A percentile compares a stretch with the other conserved stretches of the same genome.
These are phyloP conservation scores for Colletotrichum liaoningense DNA, from an alignment of 2,329 filamentous ascomycete species.

Conservation along the genomic window DNA sequence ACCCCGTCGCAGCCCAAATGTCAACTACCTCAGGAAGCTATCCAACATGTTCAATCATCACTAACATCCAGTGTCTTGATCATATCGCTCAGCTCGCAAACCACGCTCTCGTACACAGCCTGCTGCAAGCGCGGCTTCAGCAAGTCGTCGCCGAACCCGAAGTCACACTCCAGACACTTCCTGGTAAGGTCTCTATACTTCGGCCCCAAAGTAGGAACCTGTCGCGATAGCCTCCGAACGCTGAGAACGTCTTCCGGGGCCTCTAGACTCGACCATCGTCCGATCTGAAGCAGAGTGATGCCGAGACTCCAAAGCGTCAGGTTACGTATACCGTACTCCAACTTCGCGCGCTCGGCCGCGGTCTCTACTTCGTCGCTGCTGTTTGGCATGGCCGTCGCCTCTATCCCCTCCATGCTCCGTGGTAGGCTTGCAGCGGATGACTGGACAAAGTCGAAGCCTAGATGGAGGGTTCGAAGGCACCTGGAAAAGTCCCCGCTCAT, in stretches of 20 bases:
- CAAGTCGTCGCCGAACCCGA: constrained; percentile 35
- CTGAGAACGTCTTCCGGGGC: constrained; percentile 38
- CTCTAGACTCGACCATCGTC: constrained; percentile 36
- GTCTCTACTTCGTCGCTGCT: background rate
- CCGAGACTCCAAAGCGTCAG: constrained; percentile 42
- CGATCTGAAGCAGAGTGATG: constrained; percentile 42
- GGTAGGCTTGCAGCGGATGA: background rate
- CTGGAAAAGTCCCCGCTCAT: background rate
- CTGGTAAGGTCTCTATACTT: constrained; percentile 39
- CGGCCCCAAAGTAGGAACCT: constrained; percentile 30
- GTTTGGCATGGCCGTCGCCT: background rate
- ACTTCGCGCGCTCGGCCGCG: background rate
- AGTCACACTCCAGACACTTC: constrained; percentile 42
- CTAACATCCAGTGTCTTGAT: constrained; percentile 15
- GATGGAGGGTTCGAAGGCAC: constrained; percentile 8
- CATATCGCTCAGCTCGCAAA: constrained; percentile 30
- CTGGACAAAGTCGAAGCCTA: constrained; percentile 14
- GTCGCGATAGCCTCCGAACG: constrained; percentile 36
- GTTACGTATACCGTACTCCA: constrained; percentile 38
- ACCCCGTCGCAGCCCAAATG: background rate
- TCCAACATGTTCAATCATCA: background rate
- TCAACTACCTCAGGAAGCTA: background rate
- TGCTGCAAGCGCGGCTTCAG: constrained; percentile 21
- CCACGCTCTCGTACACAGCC: constrained; percentile 20
- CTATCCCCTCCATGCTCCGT: background rate